A percentile compares a stretch with the other conserved stretches of the same genome.
Conservation (phyloP, 108 stramenopile genomes). For the Cyclotella kingstonii region DNA sequence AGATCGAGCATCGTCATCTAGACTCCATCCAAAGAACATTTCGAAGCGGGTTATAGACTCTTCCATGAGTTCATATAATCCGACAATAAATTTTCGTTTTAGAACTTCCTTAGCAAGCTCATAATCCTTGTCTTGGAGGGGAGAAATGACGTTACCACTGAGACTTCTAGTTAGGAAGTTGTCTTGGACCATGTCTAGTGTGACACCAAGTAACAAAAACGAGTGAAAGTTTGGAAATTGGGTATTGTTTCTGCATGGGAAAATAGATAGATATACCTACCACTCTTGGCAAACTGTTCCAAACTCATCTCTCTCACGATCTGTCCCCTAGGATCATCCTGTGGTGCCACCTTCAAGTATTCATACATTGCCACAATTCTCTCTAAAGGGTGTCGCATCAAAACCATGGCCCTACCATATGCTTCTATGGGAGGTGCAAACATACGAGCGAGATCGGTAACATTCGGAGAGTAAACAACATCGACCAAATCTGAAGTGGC, state of each 20-base stretch:
- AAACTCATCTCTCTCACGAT: conserved; percentile 16
- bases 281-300: conserved; percentile 19
- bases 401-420: conserved; percentile 22
- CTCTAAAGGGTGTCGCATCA: conserved; percentile 27
- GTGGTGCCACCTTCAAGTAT: conserved; percentile 10
- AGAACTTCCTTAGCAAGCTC: conserved; percentile 44
- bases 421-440: conserved; percentile 22
- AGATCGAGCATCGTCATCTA: background rate
- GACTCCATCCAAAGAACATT: conserved; percentile 45
- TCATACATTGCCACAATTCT: conserved; percentile 25
- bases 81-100: conserved; percentile 44
- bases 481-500: conserved; percentile 23
- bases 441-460: conserved; percentile 19
- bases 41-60: conserved; percentile 39
- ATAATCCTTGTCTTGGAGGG: conserved; percentile 14
- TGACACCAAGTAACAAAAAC: background rate
- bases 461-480: conserved; percentile 11
- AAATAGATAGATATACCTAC: conserved; percentile 12
- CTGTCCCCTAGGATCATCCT: conserved; percentile 1
- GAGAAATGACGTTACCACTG: conserved; percentile 7
- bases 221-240: background rate
- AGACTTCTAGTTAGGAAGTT: conserved; percentile 40
- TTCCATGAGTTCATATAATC: conserved; percentile 35
- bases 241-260: background rate
- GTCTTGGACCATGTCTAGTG: conserved; percentile 21